Base-by-base conservation (phyloP, 768 basidiomycete species). In the Leccinum ochraceum region DNA sequence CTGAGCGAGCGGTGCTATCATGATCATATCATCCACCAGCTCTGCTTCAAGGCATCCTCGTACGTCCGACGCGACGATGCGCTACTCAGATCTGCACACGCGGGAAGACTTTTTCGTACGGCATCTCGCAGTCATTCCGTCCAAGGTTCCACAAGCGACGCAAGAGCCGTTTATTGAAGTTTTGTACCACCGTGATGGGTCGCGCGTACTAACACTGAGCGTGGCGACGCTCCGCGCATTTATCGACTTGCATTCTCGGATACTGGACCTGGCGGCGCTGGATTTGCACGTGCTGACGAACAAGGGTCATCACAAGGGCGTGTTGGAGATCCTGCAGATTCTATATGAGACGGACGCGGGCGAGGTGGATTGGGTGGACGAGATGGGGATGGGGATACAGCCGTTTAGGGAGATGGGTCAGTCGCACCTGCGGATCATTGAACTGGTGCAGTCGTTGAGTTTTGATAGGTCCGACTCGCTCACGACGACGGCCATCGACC, bases 391-490 rank as follows among this genome's bases (percentile, higher is more conserved):
- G 60, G 70, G 80, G 6, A 79, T 85, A 70, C 79, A 78, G 57
- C 79, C 83, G 2, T 91, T 90, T 78, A 82, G 65, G 32, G 89
- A 89, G 63, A 80, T 91, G 57, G 89, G 89, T 3, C 94, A 95
- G 69, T 89, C 90, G 0, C 86, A 93, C 57, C 80, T 93, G 66
- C 83, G 90, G 26, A 87, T 97, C 71, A 88, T 96, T 66, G 94
- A 96, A 72, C 85, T 94, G 56, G 79, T 98, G 51, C 89, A 92
- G 69, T 92, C 92, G 0, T 77, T 98, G 66, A 86, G 88, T 70
- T 89, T 98, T 64, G 88, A 91, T 57, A 98, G 95, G 95, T 83
- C 82, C 6, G 95, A 98, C 69, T 84, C 83, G 59, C 75, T 92
- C 48, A 72, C 78, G 13, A 84, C 87, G 2, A 74, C 83, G 16